Percentiles rank a stretch among this genome's conserved stretches.
These are phyloP conservation scores for Plasmodium coatneyi DNA, from an alignment of 169 alveolate species.

Conservation along the genomic window DNA sequence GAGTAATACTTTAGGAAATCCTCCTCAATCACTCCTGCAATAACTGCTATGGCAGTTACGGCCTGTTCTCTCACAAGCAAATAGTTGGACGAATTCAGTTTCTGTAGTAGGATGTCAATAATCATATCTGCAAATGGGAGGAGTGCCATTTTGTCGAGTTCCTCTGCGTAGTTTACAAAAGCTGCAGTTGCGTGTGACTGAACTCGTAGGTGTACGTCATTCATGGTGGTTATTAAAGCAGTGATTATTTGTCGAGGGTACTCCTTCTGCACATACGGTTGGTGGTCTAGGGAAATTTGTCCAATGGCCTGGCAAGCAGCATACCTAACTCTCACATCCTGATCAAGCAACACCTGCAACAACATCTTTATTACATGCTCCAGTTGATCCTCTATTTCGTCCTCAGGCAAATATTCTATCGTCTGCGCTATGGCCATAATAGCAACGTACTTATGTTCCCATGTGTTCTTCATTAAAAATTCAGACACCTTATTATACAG, in stretches of 20 bases:
- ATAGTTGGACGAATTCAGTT: constrained; percentile 78
- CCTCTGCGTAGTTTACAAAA: constrained; percentile 92
- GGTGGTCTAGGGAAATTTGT: constrained; percentile 92
- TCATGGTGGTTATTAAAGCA: constrained; percentile 86
- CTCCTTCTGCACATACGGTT: constrained; percentile 90
- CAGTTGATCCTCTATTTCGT: constrained; percentile 87
- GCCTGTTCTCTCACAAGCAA: constrained; percentile 90
- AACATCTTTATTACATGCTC: constrained; percentile 86
- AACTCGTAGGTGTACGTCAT: constrained; percentile 89
- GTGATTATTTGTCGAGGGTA: constrained; percentile 84
- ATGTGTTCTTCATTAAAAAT: constrained; percentile 83
- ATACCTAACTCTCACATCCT: constrained; percentile 90
- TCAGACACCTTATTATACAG: constrained; percentile 85
- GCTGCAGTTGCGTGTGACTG: constrained; percentile 94
- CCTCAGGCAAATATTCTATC: constrained; percentile 89
- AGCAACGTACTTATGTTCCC: constrained; percentile 90
- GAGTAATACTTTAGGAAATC: constrained; percentile 89
- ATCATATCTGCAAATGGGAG: constrained; percentile 86
- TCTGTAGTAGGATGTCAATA: constrained; percentile 86
- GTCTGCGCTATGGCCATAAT: constrained; percentile 92
- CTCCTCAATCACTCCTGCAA: constrained; percentile 93
- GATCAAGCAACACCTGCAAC: constrained; percentile 86
- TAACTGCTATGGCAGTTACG: constrained; percentile 92
- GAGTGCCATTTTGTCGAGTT: constrained; percentile 87
- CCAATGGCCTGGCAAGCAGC: constrained; percentile 95